Evolutionary conservation across 345 rosid species (phyloP).

Genomic region (Citrus trifoliata): DNA sequence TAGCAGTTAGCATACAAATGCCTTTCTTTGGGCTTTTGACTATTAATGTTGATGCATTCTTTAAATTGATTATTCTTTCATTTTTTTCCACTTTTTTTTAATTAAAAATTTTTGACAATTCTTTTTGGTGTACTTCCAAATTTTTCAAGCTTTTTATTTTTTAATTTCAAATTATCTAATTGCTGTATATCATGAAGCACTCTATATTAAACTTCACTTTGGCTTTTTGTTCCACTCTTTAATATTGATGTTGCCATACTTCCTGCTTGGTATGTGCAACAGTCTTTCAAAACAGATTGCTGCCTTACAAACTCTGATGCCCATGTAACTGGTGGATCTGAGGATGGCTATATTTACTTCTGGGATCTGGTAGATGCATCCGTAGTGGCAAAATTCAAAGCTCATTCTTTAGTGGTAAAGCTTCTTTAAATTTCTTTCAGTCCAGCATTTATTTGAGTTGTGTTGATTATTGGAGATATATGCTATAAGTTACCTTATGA

Average conservation of each 20-base stretch:
- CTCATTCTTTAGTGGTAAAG: slow-evolving; percentile 88
- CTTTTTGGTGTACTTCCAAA: not conserved
- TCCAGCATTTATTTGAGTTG: not conserved
- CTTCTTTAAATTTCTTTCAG: not conserved
- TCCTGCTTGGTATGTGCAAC: slow-evolving; percentile 18
- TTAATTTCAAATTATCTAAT: not conserved
- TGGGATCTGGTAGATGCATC: slow-evolving; percentile 98
- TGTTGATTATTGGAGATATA: not conserved
- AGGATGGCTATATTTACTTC: slow-evolving; percentile 86
- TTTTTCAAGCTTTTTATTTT: not conserved
- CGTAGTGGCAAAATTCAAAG: slow-evolving; percentile 64
- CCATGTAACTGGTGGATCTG: slow-evolving; percentile 89
- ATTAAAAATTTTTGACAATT: not conserved
- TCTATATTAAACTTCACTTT: not conserved
- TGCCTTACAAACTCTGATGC: slow-evolving; percentile 88
- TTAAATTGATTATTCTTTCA: not conserved
- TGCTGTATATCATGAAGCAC: not conserved
- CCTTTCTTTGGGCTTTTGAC: not conserved
- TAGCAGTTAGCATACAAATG: slow-evolving; percentile 45
- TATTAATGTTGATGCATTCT: not conserved
- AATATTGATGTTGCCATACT: slow-evolving; percentile 2
- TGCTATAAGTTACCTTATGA: not conserved
- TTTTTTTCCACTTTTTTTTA: not conserved
- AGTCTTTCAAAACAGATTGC: slow-evolving; percentile 95
- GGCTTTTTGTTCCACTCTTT: not conserved